Base-by-base conservation (phyloP, 2,329 filamentous ascomycete species). In the Clonostachys byssicola region DNA sequence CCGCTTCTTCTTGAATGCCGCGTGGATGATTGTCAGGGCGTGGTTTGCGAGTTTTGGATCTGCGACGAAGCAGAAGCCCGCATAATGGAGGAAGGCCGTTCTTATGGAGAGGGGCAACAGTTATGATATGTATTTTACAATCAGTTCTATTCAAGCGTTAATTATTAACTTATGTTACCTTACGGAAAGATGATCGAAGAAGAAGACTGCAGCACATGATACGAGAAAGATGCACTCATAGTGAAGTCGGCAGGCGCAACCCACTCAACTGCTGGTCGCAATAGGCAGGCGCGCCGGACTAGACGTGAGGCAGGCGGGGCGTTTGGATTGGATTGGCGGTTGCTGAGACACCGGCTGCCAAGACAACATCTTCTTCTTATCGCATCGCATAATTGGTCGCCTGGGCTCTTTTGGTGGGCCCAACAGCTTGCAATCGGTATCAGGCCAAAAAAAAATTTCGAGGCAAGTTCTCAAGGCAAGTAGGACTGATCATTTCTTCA, bases 11-110 rank as follows among this genome's bases (percentile, higher is more conserved):
- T 6, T 69, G 17, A 61, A 60, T 7, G 54, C 70, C 41, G 52
- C 65, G 5, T 72, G 67, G 63, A 59, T 65, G 54, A 39, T 39
- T 41, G 18, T 73, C 43, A 66, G 62, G 51, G 66, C 65, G n/a
- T 59, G 57, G 51, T 55, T 64, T 30, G 50, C 35, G 7, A 23
- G 39, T 34, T 45, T 45, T 18, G 23, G 23, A 4, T 39, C 17
- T 39, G 39, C 13, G 34, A 17, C 23, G 33, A 39, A 39, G 36
- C 14, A 39, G 36, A 39, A 39, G 17, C 14, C 36, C 10, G 36
- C 14, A 39, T 39, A 18, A 39, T 39, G 36, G 36, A 12, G 14
- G 36, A 39, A 30, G 8, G 23, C 23, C 2, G 23, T 30, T 30
- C 23, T 30, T 30, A 30, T 30, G 9, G 23, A 9, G 23, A 9